Conservation (phyloP, 2,329 filamentous ascomycete genomes). For the Cladosporium sp. region DNA sequence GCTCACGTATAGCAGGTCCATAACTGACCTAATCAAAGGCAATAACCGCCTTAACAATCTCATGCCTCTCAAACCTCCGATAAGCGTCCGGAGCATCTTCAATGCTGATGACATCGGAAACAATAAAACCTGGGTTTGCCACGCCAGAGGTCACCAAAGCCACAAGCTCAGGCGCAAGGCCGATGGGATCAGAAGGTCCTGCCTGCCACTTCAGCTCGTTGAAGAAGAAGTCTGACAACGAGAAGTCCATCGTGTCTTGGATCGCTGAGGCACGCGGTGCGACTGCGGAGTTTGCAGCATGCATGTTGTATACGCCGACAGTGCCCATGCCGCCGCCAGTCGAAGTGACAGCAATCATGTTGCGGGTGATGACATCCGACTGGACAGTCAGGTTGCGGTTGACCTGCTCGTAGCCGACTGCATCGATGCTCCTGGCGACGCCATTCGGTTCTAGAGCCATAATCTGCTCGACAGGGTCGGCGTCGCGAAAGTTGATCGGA, state of each 20-base stretch:
- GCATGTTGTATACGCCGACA: constrained; percentile 20
- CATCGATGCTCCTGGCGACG: constrained; percentile 23
- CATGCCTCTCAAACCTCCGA: constrained; percentile 16
- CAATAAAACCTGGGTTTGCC: constrained; percentile 19
- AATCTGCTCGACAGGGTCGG: constrained; percentile 26
- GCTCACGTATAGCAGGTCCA: background rate
- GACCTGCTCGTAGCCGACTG: constrained; percentile 24
- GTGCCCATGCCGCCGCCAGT: constrained; percentile 21
- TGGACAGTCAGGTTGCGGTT: constrained; percentile 19
- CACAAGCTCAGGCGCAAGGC: constrained; percentile 12
- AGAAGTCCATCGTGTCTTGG: constrained; percentile 1
- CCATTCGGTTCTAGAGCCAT: constrained; percentile 24
- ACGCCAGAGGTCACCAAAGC: constrained; percentile 15
- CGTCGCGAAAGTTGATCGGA: constrained; percentile 25
- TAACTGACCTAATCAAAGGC: background rate
- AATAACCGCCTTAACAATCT: constrained; percentile 13
- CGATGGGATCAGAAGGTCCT: constrained; percentile 9
- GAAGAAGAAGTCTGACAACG: constrained; percentile 17
- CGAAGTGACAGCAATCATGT: constrained; percentile 19
- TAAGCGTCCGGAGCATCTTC: constrained; percentile 23
- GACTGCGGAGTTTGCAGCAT: background rate
- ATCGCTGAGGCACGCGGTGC: constrained; percentile 10
- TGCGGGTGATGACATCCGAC: constrained; percentile 18
- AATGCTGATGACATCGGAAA: constrained; percentile 21
- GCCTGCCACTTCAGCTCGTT: constrained; percentile 15